These are phyloP conservation scores for Tylopilus sp. DNA, from an alignment of 768 basidiomycete species.

Conservation along the genomic window DNA sequence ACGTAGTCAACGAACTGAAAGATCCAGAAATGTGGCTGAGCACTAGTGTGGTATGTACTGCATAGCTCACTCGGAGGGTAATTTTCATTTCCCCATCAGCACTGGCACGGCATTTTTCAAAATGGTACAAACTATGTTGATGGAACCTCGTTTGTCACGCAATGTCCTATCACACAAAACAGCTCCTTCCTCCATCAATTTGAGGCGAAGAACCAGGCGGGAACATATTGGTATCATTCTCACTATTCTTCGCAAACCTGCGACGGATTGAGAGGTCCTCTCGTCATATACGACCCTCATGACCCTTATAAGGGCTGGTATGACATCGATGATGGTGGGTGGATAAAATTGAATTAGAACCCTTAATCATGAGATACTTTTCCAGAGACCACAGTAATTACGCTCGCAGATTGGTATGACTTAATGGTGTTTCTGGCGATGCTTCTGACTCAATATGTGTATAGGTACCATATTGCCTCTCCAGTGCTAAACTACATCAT, in stretches of 20 bases:
- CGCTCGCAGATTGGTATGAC: neutral
- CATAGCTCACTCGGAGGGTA: neutral
- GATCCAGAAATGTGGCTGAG: neutral
- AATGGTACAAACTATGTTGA: neutral
- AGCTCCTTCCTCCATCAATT: neutral
- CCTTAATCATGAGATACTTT: neutral
- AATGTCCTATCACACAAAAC: neutral
- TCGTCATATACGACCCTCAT: neutral
- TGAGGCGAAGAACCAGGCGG: neutral
- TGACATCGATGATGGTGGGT: neutral
- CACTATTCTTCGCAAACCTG: neutral
- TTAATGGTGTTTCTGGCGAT: neutral
- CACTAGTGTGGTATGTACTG: neutral
- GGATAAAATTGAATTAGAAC: neutral
- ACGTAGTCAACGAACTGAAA: neutral
- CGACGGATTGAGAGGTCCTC: neutral
- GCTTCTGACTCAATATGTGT: neutral
- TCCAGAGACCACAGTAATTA: neutral
- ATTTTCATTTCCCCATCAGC: neutral
- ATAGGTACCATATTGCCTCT: neutral
- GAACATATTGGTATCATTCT: neutral
- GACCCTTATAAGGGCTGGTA: neutral
- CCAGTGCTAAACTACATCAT: conserved; percentile 13
- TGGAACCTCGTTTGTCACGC: neutral
- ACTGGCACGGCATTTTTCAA: neutral